Base-by-base conservation (phyloP, 495 filamentous ascomycete species). In the Podospora anserina region DNA sequence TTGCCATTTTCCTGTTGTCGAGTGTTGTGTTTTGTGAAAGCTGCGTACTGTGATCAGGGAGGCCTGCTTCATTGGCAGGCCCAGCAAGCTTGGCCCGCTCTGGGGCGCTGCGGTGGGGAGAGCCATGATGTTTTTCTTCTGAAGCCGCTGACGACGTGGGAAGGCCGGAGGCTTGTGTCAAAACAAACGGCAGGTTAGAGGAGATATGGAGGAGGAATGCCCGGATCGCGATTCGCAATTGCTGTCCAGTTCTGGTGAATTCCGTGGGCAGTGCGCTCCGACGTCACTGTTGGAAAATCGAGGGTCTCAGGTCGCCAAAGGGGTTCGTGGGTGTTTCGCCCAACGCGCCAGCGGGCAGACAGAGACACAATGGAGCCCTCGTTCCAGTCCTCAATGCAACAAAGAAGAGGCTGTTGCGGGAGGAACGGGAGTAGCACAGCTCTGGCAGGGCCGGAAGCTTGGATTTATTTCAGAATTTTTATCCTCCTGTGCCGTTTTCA, bases 41-140 rank as follows among this genome's bases (percentile, higher is more conserved):
- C 34, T 44, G 60, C 76, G 44, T 86, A 96, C 94, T 74, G 91
- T 88, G 72, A 92, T 82, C 70, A 96, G 85, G 55, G 92, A 93
- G 27, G 90, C 79, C 77, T 89, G 87, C 82, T 92, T 95, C 85
- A 92, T 85, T 30, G 89, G 85, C 71, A 92, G 72, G 66, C 90
- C 91, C 75, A 91, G 75, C 49, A 84, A 60, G n/a, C 77, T 79
- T 67, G 81, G 81, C 65, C 79, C 80, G 64, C 77, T 77, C 64
- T 73, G 73, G 44, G 77, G 69, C 69, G 75, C 75, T 63, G 78
- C 76, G 68, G 76, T 67, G 63, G 77, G 71, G 72, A 79, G 70
- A 67, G 76, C 77, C 80, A 82, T 82, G 71, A 53, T 16, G 61
- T 63, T 19, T 58, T 20, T 3, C 58, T 63, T 32, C 34, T 32